phyloP scores from a whole-genome alignment of 2,329 filamentous ascomycete species.

The Byssoonygena ceratinophila region DNA sequence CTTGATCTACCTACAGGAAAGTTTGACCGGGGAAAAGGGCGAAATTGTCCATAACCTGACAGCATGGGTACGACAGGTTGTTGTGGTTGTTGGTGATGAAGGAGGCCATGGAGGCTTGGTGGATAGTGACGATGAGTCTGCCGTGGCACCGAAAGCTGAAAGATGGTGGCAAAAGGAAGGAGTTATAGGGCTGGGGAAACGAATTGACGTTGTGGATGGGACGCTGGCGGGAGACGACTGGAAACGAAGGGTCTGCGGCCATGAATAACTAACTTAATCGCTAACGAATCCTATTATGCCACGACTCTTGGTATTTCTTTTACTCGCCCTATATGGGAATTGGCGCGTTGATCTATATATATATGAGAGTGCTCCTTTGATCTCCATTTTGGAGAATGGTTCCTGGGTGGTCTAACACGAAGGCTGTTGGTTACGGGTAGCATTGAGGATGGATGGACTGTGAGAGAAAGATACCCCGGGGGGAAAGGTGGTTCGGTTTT shows the following conservation, averaged over 20 bases:
- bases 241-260: conserved; percentile 63
- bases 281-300: no score
- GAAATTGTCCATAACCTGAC: conserved; percentile 58
- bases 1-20: conserved; percentile 78
- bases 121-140: conserved; percentile 58
- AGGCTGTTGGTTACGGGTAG: not conserved
- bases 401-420: no score
- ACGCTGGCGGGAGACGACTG: conserved; percentile 77
- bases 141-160: conserved; percentile 28
- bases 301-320: not conserved
- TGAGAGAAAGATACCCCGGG: not conserved
- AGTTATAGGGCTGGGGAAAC: conserved; percentile 73
- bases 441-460: not conserved
- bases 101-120: conserved; percentile 61
- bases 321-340: not conserved
- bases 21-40: conserved; percentile 65
- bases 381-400: not conserved
- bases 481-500: not conserved
- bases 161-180: conserved; percentile 58
- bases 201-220: conserved; percentile 78
- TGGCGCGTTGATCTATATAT: not conserved
- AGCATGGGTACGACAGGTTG: conserved; percentile 52
- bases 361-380: not conserved
- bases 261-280: conserved; percentile 39
- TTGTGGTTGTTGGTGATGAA: conserved; percentile 49